Evolutionary conservation across 2,329 filamentous ascomycete species (phyloP), one percentile per base, ranked within the genome.

Genomic region (Penicillium sp.): DNA sequence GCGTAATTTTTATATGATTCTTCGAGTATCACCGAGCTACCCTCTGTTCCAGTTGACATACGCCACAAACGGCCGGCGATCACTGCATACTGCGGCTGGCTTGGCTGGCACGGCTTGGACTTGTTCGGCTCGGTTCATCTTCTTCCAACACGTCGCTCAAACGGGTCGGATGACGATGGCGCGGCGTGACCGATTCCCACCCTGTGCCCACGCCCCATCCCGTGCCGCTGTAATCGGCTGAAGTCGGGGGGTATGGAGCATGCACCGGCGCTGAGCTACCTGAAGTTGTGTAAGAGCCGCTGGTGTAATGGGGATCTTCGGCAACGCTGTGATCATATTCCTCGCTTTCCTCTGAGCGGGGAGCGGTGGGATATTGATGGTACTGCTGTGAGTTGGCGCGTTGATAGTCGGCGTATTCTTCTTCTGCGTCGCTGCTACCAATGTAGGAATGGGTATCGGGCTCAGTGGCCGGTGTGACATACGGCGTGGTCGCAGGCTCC

Each of bases 131-230:
- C 43, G 83, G 77, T 69, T 94, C 88, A 57, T 93, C 88, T 54
- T 94, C 89, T 63, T 90, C 86, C 28, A 93, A 78, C 27, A 95
- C 90, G 69, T 95, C 90, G 66, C 89, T 95, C 53, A 95, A 74
- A 48, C 90, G 76, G 7, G 90, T 95, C 0, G 90, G 90, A 69
- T 95, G 89, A 57, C 93, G 88, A 67, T 95, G 90, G 47, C 75
- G 66, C 5, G 83, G 79, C 25, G 85, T 84, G 53, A 88, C 74
- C n/a, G 73, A 70, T 54, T 93, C 87, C 88, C 88, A 94, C 12
- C 81, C 84, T 2, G 82, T 77, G 1, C 80, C 79, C 6, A 76
- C 68, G n/a, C 75, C 83, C 67, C 84, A 88, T 24, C 79, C 82
- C 39, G 80, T 73, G 39, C 84, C 85, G 4, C 78, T 76, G 62